Conservation (phyloP, 2,329 filamentous ascomycete genomes). For the Scedosporium minutisporum region DNA sequence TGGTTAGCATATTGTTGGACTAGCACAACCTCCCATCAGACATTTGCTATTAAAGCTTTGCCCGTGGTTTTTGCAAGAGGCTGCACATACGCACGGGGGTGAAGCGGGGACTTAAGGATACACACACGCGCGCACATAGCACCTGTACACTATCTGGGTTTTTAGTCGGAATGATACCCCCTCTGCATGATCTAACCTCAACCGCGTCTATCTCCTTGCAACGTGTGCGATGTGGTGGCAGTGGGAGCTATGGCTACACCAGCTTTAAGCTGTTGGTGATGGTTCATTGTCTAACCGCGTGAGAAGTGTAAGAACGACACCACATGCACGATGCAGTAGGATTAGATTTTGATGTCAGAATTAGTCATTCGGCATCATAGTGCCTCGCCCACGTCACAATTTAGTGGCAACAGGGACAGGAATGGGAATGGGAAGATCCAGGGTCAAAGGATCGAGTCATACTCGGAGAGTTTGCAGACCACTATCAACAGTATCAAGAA, state of each 20-base stretch:
- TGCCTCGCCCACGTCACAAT: background rate
- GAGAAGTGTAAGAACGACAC: no score
- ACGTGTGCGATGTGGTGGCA: background rate
- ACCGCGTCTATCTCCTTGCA: background rate
- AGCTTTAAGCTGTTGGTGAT: no score
- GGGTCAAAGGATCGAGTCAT: background rate
- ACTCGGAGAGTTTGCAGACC: no score
- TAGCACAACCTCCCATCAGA: no score
- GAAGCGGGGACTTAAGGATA: no score
- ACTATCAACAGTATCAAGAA: no score
- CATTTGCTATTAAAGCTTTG: no score
- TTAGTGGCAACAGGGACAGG: background rate
- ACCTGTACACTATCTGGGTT: background rate
- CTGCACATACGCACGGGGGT: no score
- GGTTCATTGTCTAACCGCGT: no score
- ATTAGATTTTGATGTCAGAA: background rate
- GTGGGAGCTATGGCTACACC: background rate
- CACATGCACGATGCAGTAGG: no score
- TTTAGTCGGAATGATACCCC: background rate
- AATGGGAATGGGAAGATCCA: background rate
- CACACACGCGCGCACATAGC: no score
- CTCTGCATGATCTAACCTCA: background rate
- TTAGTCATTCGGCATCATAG: constrained; percentile 3
- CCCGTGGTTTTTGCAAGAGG: no score
- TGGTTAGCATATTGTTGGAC: background rate